phyloP scores from a whole-genome alignment of 2,329 filamentous ascomycete species.

The Claviceps humidiphila region DNA sequence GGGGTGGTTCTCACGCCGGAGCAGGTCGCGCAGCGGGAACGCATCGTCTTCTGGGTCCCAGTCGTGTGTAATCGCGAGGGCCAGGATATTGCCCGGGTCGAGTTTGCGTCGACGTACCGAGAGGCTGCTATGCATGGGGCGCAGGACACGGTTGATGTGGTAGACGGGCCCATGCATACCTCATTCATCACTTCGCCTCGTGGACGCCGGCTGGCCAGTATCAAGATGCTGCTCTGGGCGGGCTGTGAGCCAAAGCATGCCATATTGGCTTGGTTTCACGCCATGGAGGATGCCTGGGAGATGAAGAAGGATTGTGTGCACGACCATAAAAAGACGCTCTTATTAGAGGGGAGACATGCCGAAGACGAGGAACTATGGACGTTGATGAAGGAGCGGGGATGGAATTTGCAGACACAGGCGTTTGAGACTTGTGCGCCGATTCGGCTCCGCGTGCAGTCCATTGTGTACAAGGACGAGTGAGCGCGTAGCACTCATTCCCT shows the following conservation, averaged over 20 bases:
- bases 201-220: slow-evolving; percentile 10
- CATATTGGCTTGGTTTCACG: slow-evolving; percentile 23
- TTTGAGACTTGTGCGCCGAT: slow-evolving; percentile 25
- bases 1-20: slow-evolving; percentile 46
- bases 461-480: slow-evolving; percentile 15
- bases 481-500: not conserved
- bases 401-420: slow-evolving; percentile 21
- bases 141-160: slow-evolving; percentile 11
- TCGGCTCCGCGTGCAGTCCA: slow-evolving; percentile 14
- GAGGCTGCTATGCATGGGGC: slow-evolving; percentile 15
- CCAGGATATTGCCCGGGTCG: slow-evolving; percentile 22
- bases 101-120: slow-evolving; percentile 28
- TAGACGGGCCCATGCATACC: slow-evolving; percentile 18
- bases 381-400: slow-evolving; percentile 17
- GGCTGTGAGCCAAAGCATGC: slow-evolving; percentile 16
- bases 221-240: slow-evolving; percentile 24
- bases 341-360: not conserved
- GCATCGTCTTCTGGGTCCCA: slow-evolving; percentile 39
- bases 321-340: slow-evolving; percentile 11
- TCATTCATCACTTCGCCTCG: slow-evolving; percentile 17
- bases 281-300: slow-evolving; percentile 23
- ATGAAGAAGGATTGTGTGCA: slow-evolving; percentile 11
- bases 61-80: slow-evolving; percentile 16
- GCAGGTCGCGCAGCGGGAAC: slow-evolving; percentile 52
- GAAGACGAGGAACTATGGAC: slow-evolving; percentile 15